phyloP scores from a whole-genome alignment of 2,329 filamentous ascomycete genomes.

The Microsporum audouinii region DNA sequence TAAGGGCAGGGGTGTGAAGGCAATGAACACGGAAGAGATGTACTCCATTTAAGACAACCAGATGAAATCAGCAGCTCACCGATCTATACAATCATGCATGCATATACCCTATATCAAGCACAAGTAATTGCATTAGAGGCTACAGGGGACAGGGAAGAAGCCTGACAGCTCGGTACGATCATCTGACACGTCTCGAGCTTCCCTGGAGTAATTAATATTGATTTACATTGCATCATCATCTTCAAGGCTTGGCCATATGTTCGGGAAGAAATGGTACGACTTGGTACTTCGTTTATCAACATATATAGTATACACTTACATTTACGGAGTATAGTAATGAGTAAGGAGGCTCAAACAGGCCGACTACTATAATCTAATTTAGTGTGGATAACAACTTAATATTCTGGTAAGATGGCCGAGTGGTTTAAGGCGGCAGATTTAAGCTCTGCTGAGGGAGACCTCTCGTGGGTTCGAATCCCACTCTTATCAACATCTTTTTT shows the following conservation, averaged over 20 bases:
- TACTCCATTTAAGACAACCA: background rate
- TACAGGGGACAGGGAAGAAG: conserved; percentile 1
- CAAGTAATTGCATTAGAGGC: background rate
- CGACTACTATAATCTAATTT: background rate
- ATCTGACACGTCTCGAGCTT: background rate
- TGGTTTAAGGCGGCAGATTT: conserved; percentile 5
- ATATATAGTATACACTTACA: background rate
- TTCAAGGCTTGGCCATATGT: background rate
- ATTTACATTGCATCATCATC: conserved; percentile 4
- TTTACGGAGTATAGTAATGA: background rate
- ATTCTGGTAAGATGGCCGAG: conserved; percentile 4
- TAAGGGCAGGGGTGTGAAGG: background rate
- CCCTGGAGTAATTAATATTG: background rate
- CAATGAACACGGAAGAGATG: background rate
- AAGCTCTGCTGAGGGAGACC: conserved; percentile 4
- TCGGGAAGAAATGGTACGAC: background rate
- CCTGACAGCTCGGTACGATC: background rate
- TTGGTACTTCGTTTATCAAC: background rate
- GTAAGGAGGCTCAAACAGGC: background rate
- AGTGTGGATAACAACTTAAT: background rate
- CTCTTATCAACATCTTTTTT: conserved; percentile 3
- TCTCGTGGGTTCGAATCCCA: conserved; percentile 5
- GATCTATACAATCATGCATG: background rate
- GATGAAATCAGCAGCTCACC: background rate
- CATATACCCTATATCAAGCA: background rate